Evolutionary conservation across 805 yeast species (phyloP), one percentile per base, ranked within the genome.

Genomic region (Wickerhamomyces pijperi): DNA sequence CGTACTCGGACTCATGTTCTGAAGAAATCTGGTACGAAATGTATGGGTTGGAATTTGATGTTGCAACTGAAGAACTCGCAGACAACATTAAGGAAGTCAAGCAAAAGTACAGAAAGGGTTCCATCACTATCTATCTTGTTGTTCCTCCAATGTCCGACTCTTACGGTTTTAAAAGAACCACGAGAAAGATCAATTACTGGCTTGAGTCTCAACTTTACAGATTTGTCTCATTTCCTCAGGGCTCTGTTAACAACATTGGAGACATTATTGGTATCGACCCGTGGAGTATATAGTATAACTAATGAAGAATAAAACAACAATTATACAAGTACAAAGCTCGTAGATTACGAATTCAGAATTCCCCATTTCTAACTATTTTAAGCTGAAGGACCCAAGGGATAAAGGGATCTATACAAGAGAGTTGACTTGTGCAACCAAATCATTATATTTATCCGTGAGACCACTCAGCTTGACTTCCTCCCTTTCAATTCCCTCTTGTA

Each of bases 251-350:
- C 1, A 46, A 42, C 9, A 62, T 49, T 40, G 71, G 71, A 1
- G 52, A 60, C 6, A 39, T 66, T 3, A 52, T 63, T n/a, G 69
- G 61, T 12, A 50, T 65, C 6, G 70, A 65, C 40, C 68, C 70
- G 3, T 65, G 63, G 64, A 42, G 46, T 4, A 38, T 42, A 37
- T 41, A 34, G 23, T 7, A 21, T 21, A 21, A 21, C 6, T 21
- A 21, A 9, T 9, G 9, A 21, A 6, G 9, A 9, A 6, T 7
- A 21, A 21, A 21, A 21, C 23, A 21, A 21, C 23, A 21, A 21
- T 9, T 7, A 21, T 21, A n/a, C n/a, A n/a, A n/a, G n/a, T n/a
- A n/a, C n/a, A n/a, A n/a, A n/a, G n/a, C n/a, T n/a, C n/a, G n/a
- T n/a, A n/a, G n/a, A n/a, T n/a, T n/a, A n/a, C n/a, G n/a, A n/a